Base-by-base conservation (phyloP, 345 rosid genomes). In the Eucalyptus marginata region DNA sequence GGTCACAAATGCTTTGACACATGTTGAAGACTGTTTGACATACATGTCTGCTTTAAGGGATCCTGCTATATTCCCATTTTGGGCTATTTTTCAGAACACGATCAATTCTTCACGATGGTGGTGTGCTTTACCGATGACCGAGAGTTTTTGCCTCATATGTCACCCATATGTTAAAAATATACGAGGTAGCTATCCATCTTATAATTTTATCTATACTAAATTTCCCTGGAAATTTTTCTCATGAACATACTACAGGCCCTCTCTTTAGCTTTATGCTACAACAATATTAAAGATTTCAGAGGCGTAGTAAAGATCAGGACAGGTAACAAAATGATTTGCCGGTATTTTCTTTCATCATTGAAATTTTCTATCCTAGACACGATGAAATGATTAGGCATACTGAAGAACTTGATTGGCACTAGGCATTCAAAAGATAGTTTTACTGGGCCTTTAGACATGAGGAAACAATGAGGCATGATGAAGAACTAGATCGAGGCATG, bases 281-380 rank as follows among this genome's bases (percentile, higher is more conserved):
- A 96, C 95, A 96, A 97, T 91, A 88, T 96, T 50, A 95, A 97
- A 94, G 95, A 96, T 93, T 98, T 98, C 92, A 92, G 97, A 94
- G 99, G 98, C 10, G 97, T 95, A 9, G 99, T 98, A 90, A 96
- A 98, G 91, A 91, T 98, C 96, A 97, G 98, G 93, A 97, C 96
- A 58, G 99, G 99, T 97, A 93, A 92, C 95, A 89, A 91, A 51
- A 49, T 91, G 40, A 36, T 84, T 50, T 71, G 40, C 56, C 12
- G 6, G 50, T n/a, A 66, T 31, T 44, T 84, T 47, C 27, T 71
- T 10, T 27, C 8, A 13, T 49, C 44, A 47, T 47, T 84, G 50
- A 43, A 85, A 33, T 47, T 62, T 27, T n/a, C 71, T 64, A 4
- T 64, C 71, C 33, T 29, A 64, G 71, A 54, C 36, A 64, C 18